Conservation (phyloP, 2,329 filamentous ascomycete genomes). For the Sarocladiaceae sp. region DNA sequence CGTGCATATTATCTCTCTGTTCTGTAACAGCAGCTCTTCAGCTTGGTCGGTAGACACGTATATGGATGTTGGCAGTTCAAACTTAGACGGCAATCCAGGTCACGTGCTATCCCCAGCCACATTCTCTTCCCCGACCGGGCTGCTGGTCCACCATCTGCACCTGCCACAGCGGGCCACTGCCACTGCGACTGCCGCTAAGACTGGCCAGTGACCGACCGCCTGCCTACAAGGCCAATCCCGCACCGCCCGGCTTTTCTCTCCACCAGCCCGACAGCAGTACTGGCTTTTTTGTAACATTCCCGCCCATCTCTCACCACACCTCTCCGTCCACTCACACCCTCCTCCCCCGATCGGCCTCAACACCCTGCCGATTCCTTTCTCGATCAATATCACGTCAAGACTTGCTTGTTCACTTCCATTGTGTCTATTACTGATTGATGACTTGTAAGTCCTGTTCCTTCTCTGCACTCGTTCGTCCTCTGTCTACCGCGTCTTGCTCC, state of each 20-base stretch:
- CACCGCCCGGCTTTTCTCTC: slow-evolving; percentile 9
- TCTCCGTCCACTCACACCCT: slow-evolving; percentile 12
- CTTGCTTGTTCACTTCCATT: slow-evolving; percentile 17
- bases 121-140: too few species aligned
- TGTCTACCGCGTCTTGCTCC: not conserved
- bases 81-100: too few species aligned
- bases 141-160: too few species aligned
- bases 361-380: slow-evolving; percentile 9
- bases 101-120: too few species aligned
- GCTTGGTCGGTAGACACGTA: too few species aligned
- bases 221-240: slow-evolving; percentile 8
- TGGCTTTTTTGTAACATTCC: slow-evolving; percentile 14
- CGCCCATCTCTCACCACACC: slow-evolving; percentile 12
- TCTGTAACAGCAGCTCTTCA: too few species aligned
- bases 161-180: too few species aligned
- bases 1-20: too few species aligned
- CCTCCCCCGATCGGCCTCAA: slow-evolving; percentile 9
- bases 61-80: too few species aligned
- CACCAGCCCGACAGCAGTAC: slow-evolving; percentile 7
- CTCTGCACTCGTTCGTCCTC: slow-evolving; percentile 12
- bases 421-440: slow-evolving; percentile 34
- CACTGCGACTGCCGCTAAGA: too few species aligned
- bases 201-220: slow-evolving; percentile 1
- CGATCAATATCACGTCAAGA: not conserved
- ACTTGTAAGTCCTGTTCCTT: slow-evolving; percentile 39